Evolutionary conservation across 2,329 filamentous ascomycete species (phyloP).

Genomic region (Ophiostoma novo-ulmi): DNA sequence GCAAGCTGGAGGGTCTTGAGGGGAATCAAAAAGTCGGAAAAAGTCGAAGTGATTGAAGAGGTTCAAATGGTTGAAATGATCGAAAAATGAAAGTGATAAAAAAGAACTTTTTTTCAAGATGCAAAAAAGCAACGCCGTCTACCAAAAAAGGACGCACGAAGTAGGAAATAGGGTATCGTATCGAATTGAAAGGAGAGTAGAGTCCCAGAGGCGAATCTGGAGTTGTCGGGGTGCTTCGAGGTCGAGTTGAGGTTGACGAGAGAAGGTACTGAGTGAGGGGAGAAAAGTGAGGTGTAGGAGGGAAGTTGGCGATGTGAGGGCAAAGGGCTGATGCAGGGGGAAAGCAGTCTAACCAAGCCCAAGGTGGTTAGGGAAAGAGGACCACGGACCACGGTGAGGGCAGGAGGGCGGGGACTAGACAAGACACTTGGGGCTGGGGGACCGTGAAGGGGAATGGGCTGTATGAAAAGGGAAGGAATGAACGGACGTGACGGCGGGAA

Average conservation of each 20-base stretch:
- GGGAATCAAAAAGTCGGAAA: constrained; percentile 15
- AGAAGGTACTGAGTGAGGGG: background rate
- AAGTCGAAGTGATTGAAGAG: background rate
- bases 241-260: background rate
- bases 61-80: background rate
- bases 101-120: constrained; percentile 7
- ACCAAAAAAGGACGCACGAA: constrained; percentile 15
- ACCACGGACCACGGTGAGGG: background rate
- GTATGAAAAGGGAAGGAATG: background rate
- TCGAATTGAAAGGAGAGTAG: constrained; percentile 4
- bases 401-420: background rate
- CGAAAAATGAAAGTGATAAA: background rate
- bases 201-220: background rate
- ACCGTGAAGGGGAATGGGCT: background rate
- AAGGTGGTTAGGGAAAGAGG: background rate
- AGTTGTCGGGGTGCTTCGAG: background rate
- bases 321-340: constrained; percentile 14
- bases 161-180: constrained; percentile 13
- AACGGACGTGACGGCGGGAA: background rate
- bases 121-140: constrained; percentile 15
- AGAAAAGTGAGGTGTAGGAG: constrained; percentile 9
- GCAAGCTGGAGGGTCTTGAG: background rate
- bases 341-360: background rate
- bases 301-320: constrained; percentile 10
- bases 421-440: background rate